A percentile compares a stretch with the other conserved stretches of the same genome.
phyloP scores from a whole-genome alignment of 495 filamentous ascomycete species.

The Aspergillus avenaceus region DNA sequence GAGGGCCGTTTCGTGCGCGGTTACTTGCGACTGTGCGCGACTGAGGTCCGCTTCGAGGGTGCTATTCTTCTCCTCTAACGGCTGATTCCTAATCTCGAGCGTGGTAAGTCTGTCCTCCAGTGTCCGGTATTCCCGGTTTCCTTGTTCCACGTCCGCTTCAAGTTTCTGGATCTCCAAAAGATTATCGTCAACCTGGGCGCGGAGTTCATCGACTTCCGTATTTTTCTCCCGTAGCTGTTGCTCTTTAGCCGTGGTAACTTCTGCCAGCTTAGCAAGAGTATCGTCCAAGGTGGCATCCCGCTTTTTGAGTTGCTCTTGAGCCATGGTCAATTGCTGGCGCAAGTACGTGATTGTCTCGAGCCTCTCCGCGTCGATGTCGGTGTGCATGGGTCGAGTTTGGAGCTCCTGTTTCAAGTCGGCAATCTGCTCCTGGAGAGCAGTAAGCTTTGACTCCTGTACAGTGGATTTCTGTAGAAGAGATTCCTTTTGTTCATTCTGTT shows the following conservation, averaged over 20 bases:
- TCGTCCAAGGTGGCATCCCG: conserved; percentile 37
- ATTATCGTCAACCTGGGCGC: conserved; percentile 31
- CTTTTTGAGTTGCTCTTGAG: conserved; percentile 37
- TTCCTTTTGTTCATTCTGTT: conserved; percentile 28
- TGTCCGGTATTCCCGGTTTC: conserved; percentile 28
- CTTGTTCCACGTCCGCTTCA: conserved; percentile 32
- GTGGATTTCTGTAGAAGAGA: conserved; percentile 21
- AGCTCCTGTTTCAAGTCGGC: conserved; percentile 33
- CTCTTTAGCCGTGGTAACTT: conserved; percentile 32
- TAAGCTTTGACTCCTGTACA: conserved; percentile 17
- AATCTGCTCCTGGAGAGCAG: conserved; percentile 30
- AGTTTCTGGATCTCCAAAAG: conserved; percentile 32
- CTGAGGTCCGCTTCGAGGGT: conserved; percentile 39
- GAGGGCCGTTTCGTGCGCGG: conserved; percentile 40
- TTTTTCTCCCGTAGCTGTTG: conserved; percentile 36
- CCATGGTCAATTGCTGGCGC: conserved; percentile 34
- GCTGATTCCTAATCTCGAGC: conserved; percentile 34
- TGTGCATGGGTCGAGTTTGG: conserved; percentile 19
- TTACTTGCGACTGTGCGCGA: conserved; percentile 39
- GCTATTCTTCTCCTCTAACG: conserved; percentile 41
- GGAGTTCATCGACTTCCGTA: conserved; percentile 40
- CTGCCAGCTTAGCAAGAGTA: conserved; percentile 31
- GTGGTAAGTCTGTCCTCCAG: conserved; percentile 35
- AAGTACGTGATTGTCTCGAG: conserved; percentile 35
- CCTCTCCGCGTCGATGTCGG: conserved; percentile 26